Evolutionary conservation across 306 rosid genomes (phyloP), one percentile per base, ranked within the genome.

Genomic region (Trifolium pratense): DNA sequence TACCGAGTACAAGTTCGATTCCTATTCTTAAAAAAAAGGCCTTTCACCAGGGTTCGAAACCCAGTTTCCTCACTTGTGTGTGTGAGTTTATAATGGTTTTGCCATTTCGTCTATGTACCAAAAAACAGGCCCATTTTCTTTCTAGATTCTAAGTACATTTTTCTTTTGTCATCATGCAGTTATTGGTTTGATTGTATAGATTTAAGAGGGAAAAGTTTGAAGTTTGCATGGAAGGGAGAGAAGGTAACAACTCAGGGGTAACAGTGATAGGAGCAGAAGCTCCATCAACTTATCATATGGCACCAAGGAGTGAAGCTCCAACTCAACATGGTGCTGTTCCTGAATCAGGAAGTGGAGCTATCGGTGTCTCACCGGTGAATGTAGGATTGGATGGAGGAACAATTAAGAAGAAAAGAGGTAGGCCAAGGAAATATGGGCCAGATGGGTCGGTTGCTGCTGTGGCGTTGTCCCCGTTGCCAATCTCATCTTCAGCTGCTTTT

Each of bases 211-310:
- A 1, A 45, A 55, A 51, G 21, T 69, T 68, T 64, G 71, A 63
- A 66, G 45, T 74, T 66, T 73, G 77, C 56, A 92, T 92, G 97
- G 94, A 92, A 67, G 87, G 83, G 25, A 81, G 90, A 71, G 94
- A 88, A 71, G 96, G 86, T 6, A 71, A 85, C 8, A 85, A 76
- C 73, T 26, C 88, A 37, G 97, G 93, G 45, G 93, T 92, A 58
- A 89, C 89, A 60, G 91, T 89, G 81, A 84, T 88, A 18, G 89
- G 96, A 32, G 91, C 90, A n/a, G 98, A 92, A 75, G 88, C 89
- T 79, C 96, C 97, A 32, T 85, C 94, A 45, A 82, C 89, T 6
- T 92, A 89, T 73, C 96, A 92, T 26, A 86, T 88, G 83, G 95
- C 91, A 23, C 94, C 89, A 12, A 89, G 96, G 81, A 66, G 70